Conservation (phyloP, 2,329 filamentous ascomycete species). For the Penicillium italicum region DNA sequence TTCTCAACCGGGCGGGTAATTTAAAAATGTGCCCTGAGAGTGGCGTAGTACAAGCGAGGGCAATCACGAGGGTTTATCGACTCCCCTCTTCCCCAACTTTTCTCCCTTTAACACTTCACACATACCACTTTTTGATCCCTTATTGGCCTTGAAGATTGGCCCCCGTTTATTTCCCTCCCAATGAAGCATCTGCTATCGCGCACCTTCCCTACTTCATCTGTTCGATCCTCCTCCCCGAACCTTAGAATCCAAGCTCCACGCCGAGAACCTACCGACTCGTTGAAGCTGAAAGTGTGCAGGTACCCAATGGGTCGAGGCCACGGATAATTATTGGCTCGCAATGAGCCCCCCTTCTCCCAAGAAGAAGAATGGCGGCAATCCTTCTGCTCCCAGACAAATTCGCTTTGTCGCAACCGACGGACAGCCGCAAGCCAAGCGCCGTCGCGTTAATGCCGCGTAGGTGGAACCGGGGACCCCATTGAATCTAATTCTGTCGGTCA, state of each 20-base stretch:
- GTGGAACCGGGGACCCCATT: slow-evolving; percentile 35
- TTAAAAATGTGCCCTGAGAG: slow-evolving; percentile 1
- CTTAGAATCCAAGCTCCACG: slow-evolving; percentile 3
- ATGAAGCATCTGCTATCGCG: slow-evolving; percentile 19
- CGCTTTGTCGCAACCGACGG: slow-evolving; percentile 81
- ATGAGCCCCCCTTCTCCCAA: slow-evolving; percentile 40
- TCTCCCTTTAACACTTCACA: slow-evolving; percentile 5
- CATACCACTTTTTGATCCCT: background rate
- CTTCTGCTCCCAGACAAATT: slow-evolving; percentile 48
- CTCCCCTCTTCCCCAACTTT: slow-evolving; percentile 6
- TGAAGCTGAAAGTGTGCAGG: slow-evolving; percentile 3
- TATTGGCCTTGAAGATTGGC: background rate
- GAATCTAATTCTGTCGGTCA: background rate
- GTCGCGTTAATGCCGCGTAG: slow-evolving; percentile 75
- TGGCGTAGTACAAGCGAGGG: slow-evolving; percentile 7
- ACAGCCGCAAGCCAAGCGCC: slow-evolving; percentile 72
- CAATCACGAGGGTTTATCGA: slow-evolving; percentile 1
- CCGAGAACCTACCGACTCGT: background rate
- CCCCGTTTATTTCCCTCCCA: slow-evolving; percentile 2
- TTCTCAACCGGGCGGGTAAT: too few species aligned
- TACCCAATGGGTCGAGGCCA: slow-evolving; percentile 35
- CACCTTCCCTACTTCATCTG: slow-evolving; percentile 14
- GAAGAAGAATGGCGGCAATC: slow-evolving; percentile 34
- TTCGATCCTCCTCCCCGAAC: background rate
- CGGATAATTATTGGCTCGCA: slow-evolving; percentile 36